phyloP scores from a whole-genome alignment of 805 yeast species.

The Sporopachydermia quercuum region DNA sequence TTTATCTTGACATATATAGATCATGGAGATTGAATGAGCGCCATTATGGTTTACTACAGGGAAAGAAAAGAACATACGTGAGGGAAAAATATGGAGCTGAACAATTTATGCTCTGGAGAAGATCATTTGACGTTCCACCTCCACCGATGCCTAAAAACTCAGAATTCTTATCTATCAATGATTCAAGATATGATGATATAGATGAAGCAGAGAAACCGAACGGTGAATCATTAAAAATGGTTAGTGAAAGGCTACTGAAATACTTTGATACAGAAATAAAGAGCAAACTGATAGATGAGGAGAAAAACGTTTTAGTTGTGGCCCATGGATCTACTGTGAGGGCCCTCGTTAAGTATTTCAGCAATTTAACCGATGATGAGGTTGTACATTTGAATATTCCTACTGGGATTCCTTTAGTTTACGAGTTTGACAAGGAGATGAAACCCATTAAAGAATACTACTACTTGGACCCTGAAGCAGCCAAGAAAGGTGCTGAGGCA shows the following conservation, averaged over 20 bases:
- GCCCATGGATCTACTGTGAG: conserved; percentile 78
- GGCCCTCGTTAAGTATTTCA: conserved; percentile 55
- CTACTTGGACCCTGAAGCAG: conserved; percentile 71
- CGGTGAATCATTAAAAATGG: conserved; percentile 65
- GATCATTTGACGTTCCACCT: conserved; percentile 32
- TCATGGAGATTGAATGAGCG: conserved; percentile 75
- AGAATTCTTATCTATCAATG: not conserved
- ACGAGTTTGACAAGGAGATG: conserved; percentile 41
- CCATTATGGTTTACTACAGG: conserved; percentile 75
- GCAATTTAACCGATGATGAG: conserved; percentile 47
- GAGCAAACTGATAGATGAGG: conserved; percentile 29
- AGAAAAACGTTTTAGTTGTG: conserved; percentile 48
- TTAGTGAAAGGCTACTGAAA: conserved; percentile 49
- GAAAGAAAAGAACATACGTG: conserved; percentile 55
- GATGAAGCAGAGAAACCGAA: conserved; percentile 41
- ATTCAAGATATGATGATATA: conserved; percentile 25
- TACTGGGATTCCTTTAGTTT: conserved; percentile 67
- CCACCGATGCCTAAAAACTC: conserved; percentile 1
- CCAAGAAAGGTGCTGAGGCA: conserved; percentile 63
- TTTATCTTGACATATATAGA: conserved; percentile 32
- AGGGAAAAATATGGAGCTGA: conserved; percentile 53
- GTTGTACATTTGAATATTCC: conserved; percentile 69
- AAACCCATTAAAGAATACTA: conserved; percentile 38
- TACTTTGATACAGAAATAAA: conserved; percentile 37
- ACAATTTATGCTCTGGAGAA: conserved; percentile 63